A percentile compares a stretch with the other conserved stretches of the same genome.
Conservation (phyloP, 306 rosid genomes). For the Carpinus viminea region DNA sequence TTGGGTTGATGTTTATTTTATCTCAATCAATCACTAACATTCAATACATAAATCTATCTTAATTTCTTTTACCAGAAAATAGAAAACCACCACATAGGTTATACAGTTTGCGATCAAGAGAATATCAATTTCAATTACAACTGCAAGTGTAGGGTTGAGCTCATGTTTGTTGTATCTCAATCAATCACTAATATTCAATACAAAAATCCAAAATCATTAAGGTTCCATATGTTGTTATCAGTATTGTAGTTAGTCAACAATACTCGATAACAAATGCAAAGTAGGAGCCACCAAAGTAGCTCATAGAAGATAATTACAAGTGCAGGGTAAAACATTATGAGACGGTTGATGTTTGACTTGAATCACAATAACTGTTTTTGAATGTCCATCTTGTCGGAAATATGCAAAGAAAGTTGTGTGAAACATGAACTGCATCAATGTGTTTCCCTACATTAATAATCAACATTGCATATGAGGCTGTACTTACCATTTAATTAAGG, state of each 20-base stretch:
- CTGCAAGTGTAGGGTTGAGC: neutral
- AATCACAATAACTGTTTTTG: slow-evolving; percentile 79
- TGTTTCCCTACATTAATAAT: neutral
- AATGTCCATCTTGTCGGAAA: slow-evolving; percentile 87
- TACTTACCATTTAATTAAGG: neutral
- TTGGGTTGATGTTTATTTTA: no score
- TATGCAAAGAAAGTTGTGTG: neutral
- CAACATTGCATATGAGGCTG: neutral
- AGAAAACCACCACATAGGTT: neutral
- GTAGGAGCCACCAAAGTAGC: slow-evolving; percentile 15
- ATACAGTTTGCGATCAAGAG: neutral
- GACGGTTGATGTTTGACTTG: slow-evolving; percentile 47
- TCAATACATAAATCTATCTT: no score
- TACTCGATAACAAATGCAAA: slow-evolving; percentile 2
- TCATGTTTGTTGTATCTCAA: neutral
- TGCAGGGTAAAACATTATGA: no score
- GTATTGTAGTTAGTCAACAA: slow-evolving; percentile 7
- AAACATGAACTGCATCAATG: slow-evolving; percentile 4
- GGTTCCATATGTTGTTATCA: neutral
- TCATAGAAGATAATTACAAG: neutral
- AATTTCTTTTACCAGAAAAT: neutral
- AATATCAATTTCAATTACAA: neutral
- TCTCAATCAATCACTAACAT: no score
- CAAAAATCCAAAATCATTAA: neutral
- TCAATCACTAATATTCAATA: neutral